Percentiles rank a stretch among this genome's conserved stretches.
Evolutionary conservation across 345 rosid genomes (phyloP).

Genomic region (Camelina neglecta): DNA sequence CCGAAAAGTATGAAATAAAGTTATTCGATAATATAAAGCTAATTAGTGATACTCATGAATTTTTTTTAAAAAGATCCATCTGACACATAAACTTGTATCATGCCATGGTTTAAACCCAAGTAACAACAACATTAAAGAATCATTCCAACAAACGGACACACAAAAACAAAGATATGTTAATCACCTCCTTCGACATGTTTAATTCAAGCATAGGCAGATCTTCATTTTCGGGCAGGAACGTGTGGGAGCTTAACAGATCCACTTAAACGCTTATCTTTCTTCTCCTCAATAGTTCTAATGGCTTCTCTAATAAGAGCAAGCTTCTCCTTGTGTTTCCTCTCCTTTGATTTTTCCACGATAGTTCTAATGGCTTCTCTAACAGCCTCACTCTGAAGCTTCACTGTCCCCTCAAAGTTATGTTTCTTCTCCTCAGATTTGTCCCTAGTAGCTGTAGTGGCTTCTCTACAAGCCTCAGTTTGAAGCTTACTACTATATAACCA

Average conservation of each 20-base stretch:
- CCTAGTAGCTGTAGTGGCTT: not conserved
- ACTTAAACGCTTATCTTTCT: no score
- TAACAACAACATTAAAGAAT: not conserved
- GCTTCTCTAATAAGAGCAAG: constrained; percentile 28
- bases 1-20: not conserved
- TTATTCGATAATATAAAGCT: no score
- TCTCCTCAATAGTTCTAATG: no score
- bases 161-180: no score
- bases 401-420: no score
- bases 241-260: no score
- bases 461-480: not conserved
- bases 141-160: not conserved
- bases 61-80: no score
- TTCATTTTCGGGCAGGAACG: no score
- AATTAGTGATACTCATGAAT: no score
- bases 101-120: not conserved
- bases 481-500: not conserved
- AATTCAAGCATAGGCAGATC: no score
- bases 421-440: not conserved
- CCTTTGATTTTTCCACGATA: constrained; percentile 42
- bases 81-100: not conserved
- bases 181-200: no score
- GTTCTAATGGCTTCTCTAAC: constrained; percentile 63
- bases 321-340: constrained; percentile 74
- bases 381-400: constrained; percentile 42